These are phyloP conservation scores for Ochromonas danica DNA, from an alignment of 108 stramenopile species.

Conservation along the genomic window DNA sequence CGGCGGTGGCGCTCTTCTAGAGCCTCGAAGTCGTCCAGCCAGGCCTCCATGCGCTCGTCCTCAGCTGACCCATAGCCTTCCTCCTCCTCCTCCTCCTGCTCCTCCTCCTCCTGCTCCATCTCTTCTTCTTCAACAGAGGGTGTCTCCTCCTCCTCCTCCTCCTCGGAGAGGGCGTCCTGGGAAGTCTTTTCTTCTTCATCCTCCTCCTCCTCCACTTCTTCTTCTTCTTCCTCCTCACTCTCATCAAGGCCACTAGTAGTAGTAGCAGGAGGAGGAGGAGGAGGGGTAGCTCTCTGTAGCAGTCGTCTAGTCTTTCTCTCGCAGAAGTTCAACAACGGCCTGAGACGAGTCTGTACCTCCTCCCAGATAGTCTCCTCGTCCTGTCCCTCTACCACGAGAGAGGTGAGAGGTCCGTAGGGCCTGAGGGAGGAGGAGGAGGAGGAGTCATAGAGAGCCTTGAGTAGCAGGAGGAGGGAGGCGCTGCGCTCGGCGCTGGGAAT, in stretches of 20 bases:
- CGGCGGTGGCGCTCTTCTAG: not conserved
- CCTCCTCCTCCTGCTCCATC: not conserved
- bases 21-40: conserved; percentile 33
- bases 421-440: not conserved
- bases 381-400: conserved; percentile 58
- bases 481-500: not conserved
- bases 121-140: not conserved
- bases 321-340: conserved; percentile 62
- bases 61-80: too few species aligned
- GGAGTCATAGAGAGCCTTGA: conserved; percentile 6
- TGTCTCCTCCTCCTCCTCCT: not conserved
- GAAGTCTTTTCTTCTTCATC: conserved; percentile 18
- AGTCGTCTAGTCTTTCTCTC: too few species aligned
- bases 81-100: not conserved
- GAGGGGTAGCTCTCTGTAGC: too few species aligned
- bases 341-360: conserved; percentile 81
- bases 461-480: not conserved
- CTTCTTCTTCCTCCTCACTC: conserved; percentile 31
- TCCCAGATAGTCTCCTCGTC: conserved; percentile 85
- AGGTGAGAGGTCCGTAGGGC: conserved; percentile 24
- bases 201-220: conserved; percentile 40
- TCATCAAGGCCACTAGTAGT: too few species aligned
- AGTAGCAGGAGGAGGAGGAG: too few species aligned
- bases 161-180: not conserved
- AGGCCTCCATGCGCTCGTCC: conserved; percentile 65